Base-by-base conservation (phyloP, 2,329 filamentous ascomycete species). In the Basipetospora chlamydospora region DNA sequence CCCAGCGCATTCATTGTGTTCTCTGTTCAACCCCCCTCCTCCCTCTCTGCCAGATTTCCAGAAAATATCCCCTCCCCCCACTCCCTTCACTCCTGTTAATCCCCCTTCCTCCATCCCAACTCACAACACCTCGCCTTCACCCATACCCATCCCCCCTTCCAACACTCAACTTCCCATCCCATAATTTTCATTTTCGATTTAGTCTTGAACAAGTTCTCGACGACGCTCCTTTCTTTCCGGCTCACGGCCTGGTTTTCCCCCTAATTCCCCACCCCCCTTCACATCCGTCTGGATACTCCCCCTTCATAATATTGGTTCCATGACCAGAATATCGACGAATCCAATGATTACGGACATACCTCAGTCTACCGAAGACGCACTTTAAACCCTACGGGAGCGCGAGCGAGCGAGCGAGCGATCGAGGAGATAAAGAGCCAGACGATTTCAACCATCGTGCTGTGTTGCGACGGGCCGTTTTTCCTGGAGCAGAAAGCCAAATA, bases 371-470 rank as follows among this genome's bases (percentile, higher is more conserved):
- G 61, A 61, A 64, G 69, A 67, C 71, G 77, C 73, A 67, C 74
- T 78, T 77, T 79, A 73, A 78, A 73, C 60, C 67, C 65, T 64
- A 76, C 73, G 73, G 70, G 70, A 73, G 65, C 63, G 67, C 66
- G 67, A 62, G 67, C 65, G 67, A 71, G 68, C 59, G 67, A 73
- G 67, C 56, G n/a, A 59, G 53, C 35, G n/a, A n/a, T n/a, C n/a
- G n/a, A n/a, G n/a, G n/a, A n/a, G n/a, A n/a, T n/a, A 26, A 20
- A 30, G 20, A 25, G 35, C 52, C 48, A 56, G 59, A 53, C 65
- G 66, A 70, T 70, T 63, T 73, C 69, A 71, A 73, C 65, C 60
- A 70, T 72, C 66, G 61, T 64, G 59, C 63, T 63, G 58, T 30
- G 29, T 38, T 33, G 36, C 36, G 36, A 33, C 36, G 29, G 25